Conservation (phyloP, 495 filamentous ascomycete species). For the Letharia lupina region DNA sequence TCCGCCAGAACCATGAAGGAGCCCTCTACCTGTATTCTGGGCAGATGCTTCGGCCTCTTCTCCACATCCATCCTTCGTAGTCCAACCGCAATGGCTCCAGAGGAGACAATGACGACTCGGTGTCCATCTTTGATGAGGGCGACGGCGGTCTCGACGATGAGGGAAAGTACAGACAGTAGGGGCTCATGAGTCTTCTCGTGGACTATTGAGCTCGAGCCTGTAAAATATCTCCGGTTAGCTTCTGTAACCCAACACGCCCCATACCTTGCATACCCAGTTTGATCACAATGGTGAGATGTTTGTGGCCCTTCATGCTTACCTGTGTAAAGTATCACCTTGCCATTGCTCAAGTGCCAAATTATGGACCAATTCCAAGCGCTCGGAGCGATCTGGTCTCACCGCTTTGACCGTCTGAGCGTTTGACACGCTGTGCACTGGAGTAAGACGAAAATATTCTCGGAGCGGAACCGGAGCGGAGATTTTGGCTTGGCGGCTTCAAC, state of each 20-base stretch:
- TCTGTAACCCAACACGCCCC: not conserved
- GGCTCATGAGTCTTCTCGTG: conserved; percentile 96
- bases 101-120: conserved; percentile 89
- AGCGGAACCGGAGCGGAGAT: not conserved
- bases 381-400: not conserved
- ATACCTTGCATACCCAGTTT: conserved; percentile 66
- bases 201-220: conserved; percentile 96
- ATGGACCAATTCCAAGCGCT: not conserved
- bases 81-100: conserved; percentile 90
- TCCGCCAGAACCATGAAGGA: not conserved
- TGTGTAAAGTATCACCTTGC: not conserved
- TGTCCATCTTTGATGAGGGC: conserved; percentile 83
- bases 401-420: not conserved
- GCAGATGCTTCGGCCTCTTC: conserved; percentile 79
- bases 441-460: not conserved
- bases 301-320: conserved; percentile 36
- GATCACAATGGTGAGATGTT: conserved; percentile 70
- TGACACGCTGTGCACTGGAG: not conserved
- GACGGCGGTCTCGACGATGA: conserved; percentile 88
- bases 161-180: conserved; percentile 77
- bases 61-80: conserved; percentile 81
- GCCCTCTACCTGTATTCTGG: conserved; percentile 61
- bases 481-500: too few relatives aligned
- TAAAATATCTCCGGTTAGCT: conserved; percentile 6
- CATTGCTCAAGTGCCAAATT: conserved; percentile 1